Base-by-base conservation (phyloP, 495 filamentous ascomycete genomes). In the Hypoxylon intermedium region DNA sequence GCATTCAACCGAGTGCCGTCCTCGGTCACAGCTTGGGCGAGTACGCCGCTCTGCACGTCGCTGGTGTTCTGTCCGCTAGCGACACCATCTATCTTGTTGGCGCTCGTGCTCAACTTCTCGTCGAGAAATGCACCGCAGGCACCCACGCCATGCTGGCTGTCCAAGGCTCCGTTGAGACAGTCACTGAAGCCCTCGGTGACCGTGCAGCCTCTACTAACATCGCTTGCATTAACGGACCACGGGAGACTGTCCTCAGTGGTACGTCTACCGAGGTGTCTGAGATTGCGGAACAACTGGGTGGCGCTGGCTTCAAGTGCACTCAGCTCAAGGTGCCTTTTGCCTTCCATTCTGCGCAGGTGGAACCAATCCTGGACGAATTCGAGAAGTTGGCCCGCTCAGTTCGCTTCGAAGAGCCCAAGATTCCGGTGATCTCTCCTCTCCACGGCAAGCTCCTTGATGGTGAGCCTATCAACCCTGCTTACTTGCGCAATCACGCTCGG, bases 11-110 rank as follows among this genome's bases (percentile, higher is more conserved):
- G 15, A 78, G 82, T 46, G 88, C 86, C 33, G 90, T 96, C 2
- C 77, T 96, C 30, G 93, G 93, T 18, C 93, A 97, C 76, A 95
- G 91, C 70, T 63, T 84, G 9, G 92, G 92, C 53, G 92, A 97
- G 71, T 96, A 93, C 74, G 91, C 92, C 41, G 92, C 93, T 12
- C 77, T 96, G 1, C 82, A 93, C 65, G 85, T 87, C 28, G 85
- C 92, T 13, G 92, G 91, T 46, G 86, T 96, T 11, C 74, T 97
- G 7, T 89, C 87, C 6, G 87, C 84, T 24, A 85, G 83, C 59
- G 92, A 96, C 67, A 87, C 88, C 20, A 85, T 97, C 63, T 90
- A 88, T 64, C 80, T 96, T 6, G 88, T 92, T 45, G 92, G 92
- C 18, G 79, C 82, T 31, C 85, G 92, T 42, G 92, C 92, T 24